These are phyloP conservation scores for Parastagonospora nodorum DNA, from an alignment of 2,329 filamentous ascomycete species.

Conservation along the genomic window DNA sequence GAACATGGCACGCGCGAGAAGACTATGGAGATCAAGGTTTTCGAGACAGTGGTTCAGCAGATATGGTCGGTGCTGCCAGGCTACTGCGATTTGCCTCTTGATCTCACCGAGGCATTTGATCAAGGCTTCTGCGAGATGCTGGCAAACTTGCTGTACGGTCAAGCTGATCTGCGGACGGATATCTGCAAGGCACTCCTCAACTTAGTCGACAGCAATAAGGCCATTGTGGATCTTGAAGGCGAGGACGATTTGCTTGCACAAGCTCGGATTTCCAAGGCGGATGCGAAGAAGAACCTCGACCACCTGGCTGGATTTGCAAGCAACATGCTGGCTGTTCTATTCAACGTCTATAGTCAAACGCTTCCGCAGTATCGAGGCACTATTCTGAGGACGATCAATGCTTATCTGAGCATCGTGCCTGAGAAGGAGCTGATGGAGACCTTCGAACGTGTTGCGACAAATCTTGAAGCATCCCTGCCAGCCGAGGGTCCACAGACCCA, in stretches of 20 bases:
- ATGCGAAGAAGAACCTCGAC: conserved; percentile 79
- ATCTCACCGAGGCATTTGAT: conserved; percentile 73
- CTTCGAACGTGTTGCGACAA: conserved; percentile 82
- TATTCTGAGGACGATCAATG: conserved; percentile 92
- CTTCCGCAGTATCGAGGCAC: conserved; percentile 89
- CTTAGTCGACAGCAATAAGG: conserved; percentile 89
- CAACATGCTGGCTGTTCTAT: conserved; percentile 93
- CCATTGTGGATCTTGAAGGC: conserved; percentile 71
- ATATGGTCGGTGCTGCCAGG: conserved; percentile 93
- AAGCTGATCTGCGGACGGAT: conserved; percentile 83
- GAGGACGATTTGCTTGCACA: conserved; percentile 76
- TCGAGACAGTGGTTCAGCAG: conserved; percentile 93
- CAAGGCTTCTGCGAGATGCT: conserved; percentile 87
- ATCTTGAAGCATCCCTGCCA: conserved; percentile 75
- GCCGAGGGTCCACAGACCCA: conserved; percentile 66
- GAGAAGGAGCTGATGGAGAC: conserved; percentile 80
- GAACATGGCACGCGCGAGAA: conserved; percentile 83
- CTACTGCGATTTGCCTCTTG: conserved; percentile 90
- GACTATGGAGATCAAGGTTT: conserved; percentile 96
- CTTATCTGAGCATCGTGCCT: conserved; percentile 87
- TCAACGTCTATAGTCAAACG: conserved; percentile 98
- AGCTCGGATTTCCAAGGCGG: conserved; percentile 74
- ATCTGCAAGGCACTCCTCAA: conserved; percentile 86
- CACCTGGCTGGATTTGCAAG: conserved; percentile 79
- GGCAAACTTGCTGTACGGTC: conserved; percentile 89